phyloP scores from a whole-genome alignment of 148 eudicot genomes.

The Dianthus caryophyllus region DNA sequence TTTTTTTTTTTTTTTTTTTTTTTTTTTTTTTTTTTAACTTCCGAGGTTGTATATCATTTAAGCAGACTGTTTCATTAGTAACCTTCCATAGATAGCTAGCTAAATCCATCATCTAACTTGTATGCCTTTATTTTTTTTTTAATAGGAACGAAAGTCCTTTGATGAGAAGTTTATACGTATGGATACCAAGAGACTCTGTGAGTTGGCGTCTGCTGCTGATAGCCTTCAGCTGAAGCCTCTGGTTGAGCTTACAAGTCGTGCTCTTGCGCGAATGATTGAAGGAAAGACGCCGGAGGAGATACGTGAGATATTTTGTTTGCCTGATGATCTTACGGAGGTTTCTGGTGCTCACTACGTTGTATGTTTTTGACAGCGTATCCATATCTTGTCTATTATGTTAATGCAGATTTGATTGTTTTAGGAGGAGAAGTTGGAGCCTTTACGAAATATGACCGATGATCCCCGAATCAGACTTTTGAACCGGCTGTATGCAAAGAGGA shows the following conservation, averaged over 20 bases:
- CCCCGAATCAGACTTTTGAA: constrained; percentile 82
- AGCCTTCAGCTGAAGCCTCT: constrained; percentile 82
- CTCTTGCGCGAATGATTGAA: constrained; percentile 84
- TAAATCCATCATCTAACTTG: constrained; percentile 9
- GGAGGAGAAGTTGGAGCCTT: constrained; percentile 97
- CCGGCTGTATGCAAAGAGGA: constrained; percentile 80
- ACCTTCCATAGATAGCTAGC: background rate
- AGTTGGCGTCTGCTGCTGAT: constrained; percentile 86
- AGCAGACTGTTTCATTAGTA: no score
- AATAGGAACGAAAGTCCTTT: constrained; percentile 73
- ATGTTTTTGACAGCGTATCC: constrained; percentile 44
- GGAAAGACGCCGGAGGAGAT: constrained; percentile 91
- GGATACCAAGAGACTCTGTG: constrained; percentile 87
- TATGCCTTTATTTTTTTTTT: constrained; percentile 16
- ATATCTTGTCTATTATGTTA: constrained; percentile 31
- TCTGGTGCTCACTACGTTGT: constrained; percentile 57
- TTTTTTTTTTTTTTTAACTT: no score
- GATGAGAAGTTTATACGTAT: constrained; percentile 82
- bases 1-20: background rate
- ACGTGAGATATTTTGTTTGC: constrained; percentile 86
- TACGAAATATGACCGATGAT: constrained; percentile 72
- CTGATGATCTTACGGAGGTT: constrained; percentile 98
- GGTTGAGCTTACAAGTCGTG: constrained; percentile 84
- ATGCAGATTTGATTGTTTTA: constrained; percentile 47
- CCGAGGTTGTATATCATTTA: no score